These are phyloP conservation scores for Casuarina equisetifolia DNA, from an alignment of 306 rosid genomes.

Conservation along the genomic window DNA sequence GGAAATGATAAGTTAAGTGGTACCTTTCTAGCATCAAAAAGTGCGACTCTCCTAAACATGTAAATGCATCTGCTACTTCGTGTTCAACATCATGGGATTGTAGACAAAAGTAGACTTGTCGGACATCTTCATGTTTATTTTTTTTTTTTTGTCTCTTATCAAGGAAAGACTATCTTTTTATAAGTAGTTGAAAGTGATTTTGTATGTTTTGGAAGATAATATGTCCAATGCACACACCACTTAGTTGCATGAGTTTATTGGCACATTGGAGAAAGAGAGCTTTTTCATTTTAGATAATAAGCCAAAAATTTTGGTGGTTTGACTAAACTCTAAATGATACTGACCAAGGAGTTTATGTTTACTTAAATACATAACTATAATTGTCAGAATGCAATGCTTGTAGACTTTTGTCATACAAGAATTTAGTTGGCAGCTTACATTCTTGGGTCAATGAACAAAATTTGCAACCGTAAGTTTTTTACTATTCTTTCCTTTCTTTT, in stretches of 20 bases:
- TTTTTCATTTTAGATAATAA: not conserved
- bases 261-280: not conserved
- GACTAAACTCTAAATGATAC: not conserved
- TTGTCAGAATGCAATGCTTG: conserved; percentile 25
- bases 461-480: conserved; percentile 48
- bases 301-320: not conserved
- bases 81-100: not conserved
- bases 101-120: not conserved
- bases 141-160: too few relatives aligned
- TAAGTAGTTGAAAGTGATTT: not conserved
- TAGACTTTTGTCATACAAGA: conserved; percentile 88
- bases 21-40: conserved; percentile 49
- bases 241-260: not conserved
- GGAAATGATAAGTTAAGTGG: conserved; percentile 76
- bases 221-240: not conserved
- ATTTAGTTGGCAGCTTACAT: conserved; percentile 67
- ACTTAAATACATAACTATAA: conserved; percentile 2
- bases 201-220: not conserved
- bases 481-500: not conserved
- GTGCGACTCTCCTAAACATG: conserved; percentile 53
- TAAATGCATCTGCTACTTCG: conserved; percentile 33
- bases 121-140: not conserved
- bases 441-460: conserved; percentile 56
- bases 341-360: conserved; percentile 1
- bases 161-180: not conserved